Evolutionary conservation across 2,329 filamentous ascomycete species (phyloP).

Genomic region (Aspergillus awamori): DNA sequence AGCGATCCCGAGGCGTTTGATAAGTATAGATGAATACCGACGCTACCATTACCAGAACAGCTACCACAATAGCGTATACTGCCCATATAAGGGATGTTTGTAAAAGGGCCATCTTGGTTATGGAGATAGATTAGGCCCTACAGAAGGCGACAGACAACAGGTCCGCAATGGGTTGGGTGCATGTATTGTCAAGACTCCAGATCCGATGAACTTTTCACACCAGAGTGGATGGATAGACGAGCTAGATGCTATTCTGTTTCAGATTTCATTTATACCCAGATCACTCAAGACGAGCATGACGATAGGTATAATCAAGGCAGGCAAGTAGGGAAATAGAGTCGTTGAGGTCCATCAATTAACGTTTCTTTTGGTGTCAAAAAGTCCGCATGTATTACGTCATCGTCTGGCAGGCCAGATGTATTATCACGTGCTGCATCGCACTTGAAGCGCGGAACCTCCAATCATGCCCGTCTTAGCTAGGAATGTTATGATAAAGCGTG

Average conservation of each 20-base stretch:
- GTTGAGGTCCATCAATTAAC: not conserved
- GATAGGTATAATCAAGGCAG: not conserved
- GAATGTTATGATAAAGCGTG: not conserved
- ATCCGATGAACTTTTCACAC: not conserved
- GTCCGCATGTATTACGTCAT: conserved; percentile 24
- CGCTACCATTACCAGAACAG: conserved; percentile 73
- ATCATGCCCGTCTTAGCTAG: not conserved
- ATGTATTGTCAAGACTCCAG: not conserved
- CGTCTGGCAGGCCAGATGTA: not conserved
- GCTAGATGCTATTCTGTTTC: not conserved
- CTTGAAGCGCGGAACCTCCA: not conserved
- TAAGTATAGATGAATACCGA: conserved; percentile 88
- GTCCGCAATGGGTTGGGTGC: not conserved
- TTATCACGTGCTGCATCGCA: conserved; percentile 21
- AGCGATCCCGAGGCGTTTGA: conserved; percentile 85
- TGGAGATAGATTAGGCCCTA: conserved; percentile 1
- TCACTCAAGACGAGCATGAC: not conserved
- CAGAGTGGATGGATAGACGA: not conserved
- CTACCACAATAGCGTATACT: conserved; percentile 82
- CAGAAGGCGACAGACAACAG: conserved; percentile 15
- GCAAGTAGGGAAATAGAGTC: too few relatives aligned
- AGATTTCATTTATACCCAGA: not conserved
- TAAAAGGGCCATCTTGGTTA: conserved; percentile 64
- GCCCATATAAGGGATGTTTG: conserved; percentile 94
- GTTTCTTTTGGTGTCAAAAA: not conserved